Percentiles rank a stretch among this genome's conserved stretches.
phyloP scores from a whole-genome alignment of 106 monocot species.

The Chionographis japonica region DNA sequence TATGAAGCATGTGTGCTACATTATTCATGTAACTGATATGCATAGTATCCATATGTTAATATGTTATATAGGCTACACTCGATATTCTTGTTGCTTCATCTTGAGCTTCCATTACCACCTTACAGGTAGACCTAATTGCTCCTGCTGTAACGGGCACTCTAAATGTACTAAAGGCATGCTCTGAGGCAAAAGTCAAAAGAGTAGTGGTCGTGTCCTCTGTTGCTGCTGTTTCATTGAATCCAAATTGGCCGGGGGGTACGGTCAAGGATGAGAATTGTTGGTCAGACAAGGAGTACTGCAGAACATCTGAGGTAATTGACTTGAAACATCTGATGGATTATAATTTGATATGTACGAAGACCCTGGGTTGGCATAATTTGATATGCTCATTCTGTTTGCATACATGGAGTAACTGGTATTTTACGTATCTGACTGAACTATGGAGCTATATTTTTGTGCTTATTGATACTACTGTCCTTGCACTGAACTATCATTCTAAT shows the following conservation, averaged over 20 bases:
- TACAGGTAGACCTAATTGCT: constrained; percentile 34
- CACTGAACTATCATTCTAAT: no score
- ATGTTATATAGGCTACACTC: no score
- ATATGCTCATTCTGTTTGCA: no score
- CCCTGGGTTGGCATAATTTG: no score
- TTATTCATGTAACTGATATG: no score
- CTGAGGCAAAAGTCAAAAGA: constrained; percentile 23
- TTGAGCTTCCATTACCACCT: neutral
- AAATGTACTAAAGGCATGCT: constrained; percentile 45
- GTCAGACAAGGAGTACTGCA: constrained; percentile 31
- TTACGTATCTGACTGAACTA: no score
- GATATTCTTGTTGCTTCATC: neutral
- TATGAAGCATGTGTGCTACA: no score
- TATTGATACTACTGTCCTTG: no score
- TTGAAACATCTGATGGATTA: neutral
- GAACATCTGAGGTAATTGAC: constrained; percentile 23
- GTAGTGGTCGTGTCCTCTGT: constrained; percentile 46
- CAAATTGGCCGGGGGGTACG: constrained; percentile 22
- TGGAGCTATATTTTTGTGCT: no score
- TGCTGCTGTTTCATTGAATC: constrained; percentile 23
- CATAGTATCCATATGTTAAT: no score
- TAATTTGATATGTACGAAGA: neutral
- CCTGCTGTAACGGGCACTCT: constrained; percentile 47
- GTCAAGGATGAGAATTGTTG: constrained; percentile 52
- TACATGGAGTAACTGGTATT: no score